Conservation (phyloP, 148 eudicot genomes). For the Arctostaphylos glauca region DNA sequence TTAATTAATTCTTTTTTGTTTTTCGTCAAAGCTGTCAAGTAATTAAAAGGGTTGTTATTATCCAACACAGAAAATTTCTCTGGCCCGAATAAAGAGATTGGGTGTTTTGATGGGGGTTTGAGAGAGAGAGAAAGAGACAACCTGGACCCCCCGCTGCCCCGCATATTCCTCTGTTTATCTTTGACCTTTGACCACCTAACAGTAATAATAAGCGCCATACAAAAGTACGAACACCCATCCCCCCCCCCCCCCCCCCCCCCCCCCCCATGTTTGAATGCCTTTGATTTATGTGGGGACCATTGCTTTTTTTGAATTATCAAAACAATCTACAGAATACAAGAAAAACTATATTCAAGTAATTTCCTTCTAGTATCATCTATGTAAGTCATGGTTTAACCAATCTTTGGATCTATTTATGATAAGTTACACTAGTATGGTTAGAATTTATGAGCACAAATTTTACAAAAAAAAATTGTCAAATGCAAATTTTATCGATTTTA, state of each 20-base stretch:
- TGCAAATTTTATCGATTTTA: too few relatives aligned
- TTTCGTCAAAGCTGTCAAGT: neutral
- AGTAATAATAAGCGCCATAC: neutral
- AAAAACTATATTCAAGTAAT: neutral
- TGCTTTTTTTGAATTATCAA: neutral
- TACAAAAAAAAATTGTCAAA: too few relatives aligned
- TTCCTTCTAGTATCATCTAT: too few relatives aligned
- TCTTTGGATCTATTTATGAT: too few relatives aligned
- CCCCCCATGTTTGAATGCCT: neutral
- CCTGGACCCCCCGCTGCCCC: slow-evolving; percentile 46
- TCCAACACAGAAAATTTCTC: neutral
- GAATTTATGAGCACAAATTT: too few relatives aligned
- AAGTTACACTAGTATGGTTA: too few relatives aligned
- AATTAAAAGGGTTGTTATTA: neutral
- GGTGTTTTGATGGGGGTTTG: too few relatives aligned
- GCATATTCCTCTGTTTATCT: slow-evolving; percentile 61
- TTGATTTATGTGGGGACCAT: neutral
- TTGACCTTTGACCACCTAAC: slow-evolving; percentile 63
- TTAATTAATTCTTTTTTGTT: neutral
- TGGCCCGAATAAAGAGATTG: slow-evolving; percentile 8
- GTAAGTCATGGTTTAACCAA: too few relatives aligned
- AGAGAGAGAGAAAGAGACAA: slow-evolving; percentile 30
- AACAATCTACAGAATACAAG: neutral
- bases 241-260: neutral
- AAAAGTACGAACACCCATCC: neutral